These are phyloP conservation scores for Aspergillus costaricaensis DNA, from an alignment of 2,329 filamentous ascomycete species.

Conservation along the genomic window DNA sequence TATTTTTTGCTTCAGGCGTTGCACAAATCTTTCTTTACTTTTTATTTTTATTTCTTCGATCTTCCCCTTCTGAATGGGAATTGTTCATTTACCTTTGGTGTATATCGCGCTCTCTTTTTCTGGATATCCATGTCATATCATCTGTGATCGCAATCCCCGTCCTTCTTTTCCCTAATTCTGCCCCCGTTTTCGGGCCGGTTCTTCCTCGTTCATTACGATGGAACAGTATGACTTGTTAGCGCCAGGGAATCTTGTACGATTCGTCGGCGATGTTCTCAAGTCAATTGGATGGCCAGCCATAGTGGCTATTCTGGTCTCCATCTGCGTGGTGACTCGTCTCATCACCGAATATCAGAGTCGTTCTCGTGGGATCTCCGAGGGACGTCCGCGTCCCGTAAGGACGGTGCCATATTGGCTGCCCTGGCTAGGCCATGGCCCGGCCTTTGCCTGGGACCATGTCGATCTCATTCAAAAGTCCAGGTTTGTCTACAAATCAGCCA, in stretches of 20 bases:
- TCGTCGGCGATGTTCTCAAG: conserved; percentile 22
- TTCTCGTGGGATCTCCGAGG: conserved; percentile 21
- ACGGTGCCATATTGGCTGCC: conserved; percentile 63
- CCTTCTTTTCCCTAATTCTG: not conserved
- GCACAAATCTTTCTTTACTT: too few relatives aligned
- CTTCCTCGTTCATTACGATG: not conserved
- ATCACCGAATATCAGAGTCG: conserved; percentile 38
- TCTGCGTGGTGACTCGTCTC: conserved; percentile 43
- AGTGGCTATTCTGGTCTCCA: conserved; percentile 30
- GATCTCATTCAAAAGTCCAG: conserved; percentile 47
- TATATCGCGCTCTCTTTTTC: not conserved
- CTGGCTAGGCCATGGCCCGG: conserved; percentile 56
- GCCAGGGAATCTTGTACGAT: conserved; percentile 21
- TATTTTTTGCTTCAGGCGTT: too few relatives aligned
- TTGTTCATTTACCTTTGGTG: too few relatives aligned
- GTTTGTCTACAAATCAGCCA: conserved; percentile 28
- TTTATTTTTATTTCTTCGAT: too few relatives aligned
- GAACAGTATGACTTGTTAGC: conserved; percentile 22
- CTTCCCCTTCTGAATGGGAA: too few relatives aligned
- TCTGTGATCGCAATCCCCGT: not conserved
- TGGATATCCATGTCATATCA: not conserved
- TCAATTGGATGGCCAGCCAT: conserved; percentile 30
- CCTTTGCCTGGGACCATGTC: conserved; percentile 50
- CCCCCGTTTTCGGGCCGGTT: not conserved
- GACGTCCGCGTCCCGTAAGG: conserved; percentile 45